Conservation (phyloP, 1,284 basidiomycete species). For the Peniophora sp. region DNA sequence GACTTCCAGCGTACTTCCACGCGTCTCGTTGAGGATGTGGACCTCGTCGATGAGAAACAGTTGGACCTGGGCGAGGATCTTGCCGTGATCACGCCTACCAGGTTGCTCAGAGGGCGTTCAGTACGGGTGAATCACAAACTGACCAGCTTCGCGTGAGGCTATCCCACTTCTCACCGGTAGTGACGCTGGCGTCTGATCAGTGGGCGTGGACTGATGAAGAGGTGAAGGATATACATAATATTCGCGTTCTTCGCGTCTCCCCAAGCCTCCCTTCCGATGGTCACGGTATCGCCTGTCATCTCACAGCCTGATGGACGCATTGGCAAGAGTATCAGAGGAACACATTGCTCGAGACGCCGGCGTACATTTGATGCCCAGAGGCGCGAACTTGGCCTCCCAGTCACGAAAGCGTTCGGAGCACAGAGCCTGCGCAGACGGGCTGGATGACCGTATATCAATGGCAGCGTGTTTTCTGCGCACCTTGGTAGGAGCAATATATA, state of each 20-base stretch:
- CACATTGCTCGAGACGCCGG: not conserved
- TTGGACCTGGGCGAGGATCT: conserved; percentile 60
- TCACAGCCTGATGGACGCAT: conserved; percentile 62
- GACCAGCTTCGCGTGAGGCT: conserved; percentile 81
- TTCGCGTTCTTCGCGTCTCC: conserved; percentile 65
- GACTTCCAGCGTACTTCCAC: conserved; percentile 90
- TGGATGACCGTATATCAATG: not conserved
- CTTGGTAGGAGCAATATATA: conserved; percentile 95
- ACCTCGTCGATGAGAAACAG: conserved; percentile 93
- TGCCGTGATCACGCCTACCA: conserved; percentile 53
- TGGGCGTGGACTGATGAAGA: not conserved
- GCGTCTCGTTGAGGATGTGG: conserved; percentile 84
- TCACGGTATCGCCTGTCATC: conserved; percentile 84
- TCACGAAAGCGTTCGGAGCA: conserved; percentile 82
- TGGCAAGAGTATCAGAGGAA: too few relatives aligned
- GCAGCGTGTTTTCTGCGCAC: conserved; percentile 28
- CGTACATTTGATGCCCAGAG: conserved; percentile 69
- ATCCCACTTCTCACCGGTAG: conserved; percentile 94
- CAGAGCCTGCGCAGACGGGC: conserved; percentile 51
- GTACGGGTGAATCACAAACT: conserved; percentile 5
- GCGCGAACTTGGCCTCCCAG: conserved; percentile 76
- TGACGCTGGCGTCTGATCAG: conserved; percentile 42
- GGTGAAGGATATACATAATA: conserved; percentile 54
- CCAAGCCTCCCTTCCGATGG: conserved; percentile 53
- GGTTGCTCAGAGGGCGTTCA: not conserved